Conservation (phyloP, 176 grass and related monocot genomes). For the Panicum miliaceum region DNA sequence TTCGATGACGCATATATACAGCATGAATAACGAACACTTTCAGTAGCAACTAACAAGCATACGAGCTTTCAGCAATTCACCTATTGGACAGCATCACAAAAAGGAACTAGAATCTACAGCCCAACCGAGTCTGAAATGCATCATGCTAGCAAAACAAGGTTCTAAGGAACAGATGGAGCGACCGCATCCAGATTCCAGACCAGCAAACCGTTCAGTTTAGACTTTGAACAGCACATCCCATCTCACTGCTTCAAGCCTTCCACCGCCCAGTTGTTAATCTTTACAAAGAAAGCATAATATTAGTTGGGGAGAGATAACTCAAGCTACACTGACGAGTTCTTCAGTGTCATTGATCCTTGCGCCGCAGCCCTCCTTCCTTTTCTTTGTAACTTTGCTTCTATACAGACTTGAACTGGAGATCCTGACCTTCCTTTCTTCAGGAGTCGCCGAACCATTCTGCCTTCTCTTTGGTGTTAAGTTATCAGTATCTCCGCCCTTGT, state of each 20-base stretch:
- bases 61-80: background rate
- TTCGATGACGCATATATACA: background rate
- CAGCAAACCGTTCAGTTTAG: background rate
- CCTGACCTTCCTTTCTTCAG: constrained; percentile 46
- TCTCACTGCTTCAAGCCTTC: background rate
- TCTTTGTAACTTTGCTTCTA: constrained; percentile 57
- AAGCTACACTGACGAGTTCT: constrained; percentile 35
- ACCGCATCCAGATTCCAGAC: constrained; percentile 7
- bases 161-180: background rate
- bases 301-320: constrained; percentile 9
- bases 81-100: background rate
- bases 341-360: constrained; percentile 60
- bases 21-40: background rate
- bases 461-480: constrained; percentile 49
- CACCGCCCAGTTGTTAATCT: background rate
- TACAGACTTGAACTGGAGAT: constrained; percentile 37
- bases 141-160: background rate
- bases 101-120: background rate
- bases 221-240: background rate
- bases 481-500: constrained; percentile 8
- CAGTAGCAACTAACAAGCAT: background rate
- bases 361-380: constrained; percentile 55
- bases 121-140: constrained; percentile 21
- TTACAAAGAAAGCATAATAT: constrained; percentile 10
- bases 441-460: constrained; percentile 41